Percentiles rank a stretch among this genome's conserved stretches.
Conservation (phyloP, 2,329 filamentous ascomycete genomes). For the Dothidotthia symphoricarpi region DNA sequence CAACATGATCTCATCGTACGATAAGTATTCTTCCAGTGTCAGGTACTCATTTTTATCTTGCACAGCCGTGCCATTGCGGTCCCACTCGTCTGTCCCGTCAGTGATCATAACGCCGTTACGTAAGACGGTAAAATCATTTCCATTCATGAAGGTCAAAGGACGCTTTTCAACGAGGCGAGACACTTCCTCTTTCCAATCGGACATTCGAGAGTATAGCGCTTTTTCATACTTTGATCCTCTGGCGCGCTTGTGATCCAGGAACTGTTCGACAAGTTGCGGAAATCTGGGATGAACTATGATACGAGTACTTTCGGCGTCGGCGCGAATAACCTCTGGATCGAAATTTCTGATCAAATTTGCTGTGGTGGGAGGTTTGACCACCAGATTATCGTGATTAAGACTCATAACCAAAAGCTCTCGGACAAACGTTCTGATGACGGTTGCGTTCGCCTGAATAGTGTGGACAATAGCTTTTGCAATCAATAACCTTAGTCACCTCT, state of each 20-base stretch:
- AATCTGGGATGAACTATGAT: constrained; percentile 5
- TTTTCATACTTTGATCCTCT: constrained; percentile 7
- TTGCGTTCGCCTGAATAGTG: too few relatives aligned
- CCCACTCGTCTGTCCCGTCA: constrained; percentile 3
- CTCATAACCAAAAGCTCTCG: too few relatives aligned
- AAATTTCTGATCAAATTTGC: constrained; percentile 7
- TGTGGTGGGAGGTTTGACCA: constrained; percentile 3
- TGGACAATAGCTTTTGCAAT: too few relatives aligned
- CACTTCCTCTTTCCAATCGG: constrained; percentile 4
- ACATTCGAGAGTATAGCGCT: constrained; percentile 1
- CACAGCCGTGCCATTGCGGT: constrained; percentile 6
- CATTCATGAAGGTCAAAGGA: constrained; percentile 5
- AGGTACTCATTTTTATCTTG: constrained; percentile 5
- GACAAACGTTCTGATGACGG: too few relatives aligned
- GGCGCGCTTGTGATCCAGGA: constrained; percentile 5
- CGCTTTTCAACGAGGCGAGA: constrained; percentile 5
- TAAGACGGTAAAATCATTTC: constrained; percentile 3
- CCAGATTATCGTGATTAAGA: constrained; percentile 3
- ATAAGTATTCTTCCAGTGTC: constrained; percentile 3
- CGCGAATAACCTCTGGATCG: not conserved
- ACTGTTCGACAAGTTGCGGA: constrained; percentile 3
- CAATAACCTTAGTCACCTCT: too few relatives aligned
- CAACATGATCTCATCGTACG: constrained; percentile 11
- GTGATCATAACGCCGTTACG: constrained; percentile 1
- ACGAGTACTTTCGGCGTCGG: constrained; percentile 4